phyloP scores from a whole-genome alignment of 495 filamentous ascomycete species.

The Xylaria bambusicola region DNA sequence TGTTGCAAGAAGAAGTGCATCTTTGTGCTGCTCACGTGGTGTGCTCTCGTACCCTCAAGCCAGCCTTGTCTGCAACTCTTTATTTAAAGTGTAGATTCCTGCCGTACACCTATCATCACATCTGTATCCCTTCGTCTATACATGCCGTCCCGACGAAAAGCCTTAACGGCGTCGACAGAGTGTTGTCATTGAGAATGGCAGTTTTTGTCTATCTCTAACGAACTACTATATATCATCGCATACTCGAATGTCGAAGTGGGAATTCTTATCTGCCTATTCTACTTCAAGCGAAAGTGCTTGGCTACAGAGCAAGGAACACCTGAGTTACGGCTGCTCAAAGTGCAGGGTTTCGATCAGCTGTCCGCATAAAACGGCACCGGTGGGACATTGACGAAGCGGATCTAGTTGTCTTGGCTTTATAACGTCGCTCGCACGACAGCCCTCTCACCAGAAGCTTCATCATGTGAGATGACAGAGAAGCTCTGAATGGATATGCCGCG shows the following conservation, averaged over 20 bases:
- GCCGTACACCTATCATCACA: constrained; percentile 10
- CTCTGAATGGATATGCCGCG: not conserved
- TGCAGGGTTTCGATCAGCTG: not conserved
- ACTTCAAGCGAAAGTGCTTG: constrained; percentile 1
- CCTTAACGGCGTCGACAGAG: not conserved
- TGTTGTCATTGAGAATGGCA: not conserved
- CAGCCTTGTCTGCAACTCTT: not conserved
- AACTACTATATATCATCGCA: not conserved
- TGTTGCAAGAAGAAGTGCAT: constrained; percentile 5
- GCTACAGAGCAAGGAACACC: not conserved
- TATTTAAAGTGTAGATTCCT: not conserved
- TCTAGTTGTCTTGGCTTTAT: not conserved
- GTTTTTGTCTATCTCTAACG: constrained; percentile 1
- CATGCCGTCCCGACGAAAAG: not conserved
- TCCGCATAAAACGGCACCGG: not conserved
- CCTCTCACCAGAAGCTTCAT: not conserved
- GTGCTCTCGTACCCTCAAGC: not conserved
- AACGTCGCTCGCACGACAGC: not conserved
- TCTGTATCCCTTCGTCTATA: not conserved
- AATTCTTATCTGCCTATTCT: constrained; percentile 4
- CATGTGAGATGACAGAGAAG: not conserved
- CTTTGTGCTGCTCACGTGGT: constrained; percentile 2
- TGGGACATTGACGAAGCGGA: not conserved
- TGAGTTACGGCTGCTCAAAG: not conserved
- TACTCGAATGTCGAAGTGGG: not conserved